Conservation (phyloP, 495 filamentous ascomycete species). For the Hypomontagnella submonticulosa region DNA sequence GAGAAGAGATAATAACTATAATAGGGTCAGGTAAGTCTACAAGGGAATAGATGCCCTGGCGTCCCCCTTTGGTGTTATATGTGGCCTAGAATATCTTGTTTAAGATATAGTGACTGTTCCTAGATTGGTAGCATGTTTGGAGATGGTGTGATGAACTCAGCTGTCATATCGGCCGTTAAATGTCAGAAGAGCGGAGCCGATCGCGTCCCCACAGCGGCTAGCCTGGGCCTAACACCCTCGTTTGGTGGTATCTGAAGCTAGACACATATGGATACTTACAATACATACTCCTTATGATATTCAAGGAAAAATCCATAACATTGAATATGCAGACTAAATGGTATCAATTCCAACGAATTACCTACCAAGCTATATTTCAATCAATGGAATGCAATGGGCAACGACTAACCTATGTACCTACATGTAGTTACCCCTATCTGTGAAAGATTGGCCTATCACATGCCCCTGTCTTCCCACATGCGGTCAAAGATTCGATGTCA, state of each 20-base stretch:
- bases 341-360: too few relatives aligned
- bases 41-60: neutral
- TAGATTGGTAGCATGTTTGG: neutral
- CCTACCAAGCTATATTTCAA: too few relatives aligned
- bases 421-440: neutral
- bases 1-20: too few relatives aligned
- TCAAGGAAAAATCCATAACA: neutral
- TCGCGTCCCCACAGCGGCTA: slow-evolving; percentile 32
- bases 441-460: slow-evolving; percentile 18
- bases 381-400: neutral
- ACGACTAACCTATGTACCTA: neutral
- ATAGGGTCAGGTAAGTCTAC: neutral
- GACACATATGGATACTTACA: neutral
- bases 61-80: neutral
- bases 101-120: neutral
- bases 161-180: slow-evolving; percentile 26
- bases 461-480: slow-evolving; percentile 35
- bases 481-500: slow-evolving; percentile 15
- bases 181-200: slow-evolving; percentile 42
- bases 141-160: slow-evolving; percentile 8
- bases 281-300: neutral
- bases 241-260: neutral
- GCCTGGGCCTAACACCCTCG: neutral
- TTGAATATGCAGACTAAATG: too few relatives aligned
- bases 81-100: neutral